These are phyloP conservation scores for Pezicula neosporulosa DNA, from an alignment of 2,329 filamentous ascomycete genomes.

Conservation along the genomic window DNA sequence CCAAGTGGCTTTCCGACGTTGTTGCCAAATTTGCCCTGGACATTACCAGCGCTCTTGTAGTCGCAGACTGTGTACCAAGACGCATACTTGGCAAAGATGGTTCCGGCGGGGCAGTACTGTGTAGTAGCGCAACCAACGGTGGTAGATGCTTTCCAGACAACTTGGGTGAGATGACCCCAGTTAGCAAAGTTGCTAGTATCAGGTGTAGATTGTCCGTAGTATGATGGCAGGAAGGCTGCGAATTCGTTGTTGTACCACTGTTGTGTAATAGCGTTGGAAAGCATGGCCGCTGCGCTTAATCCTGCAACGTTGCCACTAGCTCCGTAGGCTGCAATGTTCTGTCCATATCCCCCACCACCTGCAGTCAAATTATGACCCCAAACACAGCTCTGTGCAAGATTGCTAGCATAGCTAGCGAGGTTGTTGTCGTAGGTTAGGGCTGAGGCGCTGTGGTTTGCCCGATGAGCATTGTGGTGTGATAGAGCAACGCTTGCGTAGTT, in stretches of 20 bases:
- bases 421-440: slow-evolving; percentile 60
- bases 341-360: slow-evolving; percentile 63
- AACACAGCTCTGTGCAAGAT: slow-evolving; percentile 61
- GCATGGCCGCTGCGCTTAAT: slow-evolving; percentile 48
- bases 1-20: too few relatives aligned
- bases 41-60: slow-evolving; percentile 69
- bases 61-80: slow-evolving; percentile 83
- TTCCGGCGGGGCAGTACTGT: slow-evolving; percentile 48
- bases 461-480: slow-evolving; percentile 80
- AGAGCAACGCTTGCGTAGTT: slow-evolving; percentile 43
- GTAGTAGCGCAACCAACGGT: slow-evolving; percentile 55
- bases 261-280: slow-evolving; percentile 67
- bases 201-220: slow-evolving; percentile 49
- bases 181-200: slow-evolving; percentile 23
- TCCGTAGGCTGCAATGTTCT: slow-evolving; percentile 76
- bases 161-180: slow-evolving; percentile 73
- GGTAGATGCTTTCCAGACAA: slow-evolving; percentile 63
- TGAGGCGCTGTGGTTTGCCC: slow-evolving; percentile 70
- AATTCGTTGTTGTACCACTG: slow-evolving; percentile 86
- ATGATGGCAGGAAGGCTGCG: slow-evolving; percentile 34
- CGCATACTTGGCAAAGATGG: slow-evolving; percentile 39
- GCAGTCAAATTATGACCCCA: slow-evolving; percentile 73
- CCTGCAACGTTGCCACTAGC: slow-evolving; percentile 27
- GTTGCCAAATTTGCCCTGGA: neutral
- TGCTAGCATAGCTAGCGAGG: slow-evolving; percentile 59